Evolutionary conservation across 2,329 filamentous ascomycete genomes (phyloP).

Genomic region (Apiospora arundinis): DNA sequence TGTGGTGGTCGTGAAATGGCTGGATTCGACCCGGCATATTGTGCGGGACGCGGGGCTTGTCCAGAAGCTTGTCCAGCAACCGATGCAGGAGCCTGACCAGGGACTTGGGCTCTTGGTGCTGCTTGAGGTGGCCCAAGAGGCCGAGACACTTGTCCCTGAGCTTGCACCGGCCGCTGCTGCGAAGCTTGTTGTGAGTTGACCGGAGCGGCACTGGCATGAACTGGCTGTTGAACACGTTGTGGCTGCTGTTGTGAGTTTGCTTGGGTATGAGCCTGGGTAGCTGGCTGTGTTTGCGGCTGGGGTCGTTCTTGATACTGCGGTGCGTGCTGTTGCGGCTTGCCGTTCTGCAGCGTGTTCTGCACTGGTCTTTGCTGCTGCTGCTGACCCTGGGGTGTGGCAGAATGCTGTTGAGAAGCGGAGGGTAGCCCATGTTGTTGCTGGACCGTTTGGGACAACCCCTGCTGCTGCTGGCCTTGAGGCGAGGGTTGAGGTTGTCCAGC

Average conservation of each 20-base stretch:
- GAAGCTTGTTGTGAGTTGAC: constrained; percentile 27
- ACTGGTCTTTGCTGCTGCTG: constrained; percentile 16
- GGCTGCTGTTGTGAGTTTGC: constrained; percentile 25
- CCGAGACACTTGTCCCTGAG: constrained; percentile 11
- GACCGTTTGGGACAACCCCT: constrained; percentile 23
- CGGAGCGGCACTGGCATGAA: neutral
- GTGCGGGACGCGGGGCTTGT: constrained; percentile 3
- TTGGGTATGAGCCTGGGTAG: constrained; percentile 27
- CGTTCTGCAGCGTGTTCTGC: constrained; percentile 1
- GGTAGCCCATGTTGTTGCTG: constrained; percentile 15
- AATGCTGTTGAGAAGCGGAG: neutral
- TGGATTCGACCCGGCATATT: neutral
- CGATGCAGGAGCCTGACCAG: neutral
- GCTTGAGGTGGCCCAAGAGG: neutral
- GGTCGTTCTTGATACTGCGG: constrained; percentile 23
- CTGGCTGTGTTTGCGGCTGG: constrained; percentile 26
- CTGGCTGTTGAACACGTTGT: constrained; percentile 23
- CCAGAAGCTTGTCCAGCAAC: neutral
- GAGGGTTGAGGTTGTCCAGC: constrained; percentile 21
- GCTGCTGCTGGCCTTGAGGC: constrained; percentile 25
- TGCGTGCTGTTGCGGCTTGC: constrained; percentile 26
- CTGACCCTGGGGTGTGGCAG: neutral
- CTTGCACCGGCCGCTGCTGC: constrained; percentile 25
- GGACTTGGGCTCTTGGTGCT: neutral
- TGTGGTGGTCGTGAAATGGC: neutral